Conservation (phyloP, 2,329 filamentous ascomycete genomes). For the Nigrospora osmanthi region DNA sequence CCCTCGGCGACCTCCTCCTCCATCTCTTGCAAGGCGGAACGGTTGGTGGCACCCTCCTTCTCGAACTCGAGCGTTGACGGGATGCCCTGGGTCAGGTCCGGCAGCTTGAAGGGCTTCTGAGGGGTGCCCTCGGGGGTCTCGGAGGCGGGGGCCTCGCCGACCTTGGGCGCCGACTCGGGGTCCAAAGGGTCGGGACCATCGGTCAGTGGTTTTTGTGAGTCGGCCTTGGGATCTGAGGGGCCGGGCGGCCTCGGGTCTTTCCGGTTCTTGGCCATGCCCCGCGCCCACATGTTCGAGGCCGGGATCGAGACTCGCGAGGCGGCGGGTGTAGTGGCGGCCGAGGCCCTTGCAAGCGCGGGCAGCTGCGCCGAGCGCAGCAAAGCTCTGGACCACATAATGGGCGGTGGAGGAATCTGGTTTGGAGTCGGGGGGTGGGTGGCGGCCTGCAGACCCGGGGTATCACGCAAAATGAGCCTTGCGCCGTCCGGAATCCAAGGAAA, state of each 20-base stretch:
- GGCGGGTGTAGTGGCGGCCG: conserved; percentile 10
- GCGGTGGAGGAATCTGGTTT: background rate
- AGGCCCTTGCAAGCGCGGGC: conserved; percentile 18
- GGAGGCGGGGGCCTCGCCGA: conserved; percentile 1
- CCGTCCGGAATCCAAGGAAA: too few species aligned
- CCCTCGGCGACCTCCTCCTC: conserved; percentile 32
- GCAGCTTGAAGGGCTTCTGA: conserved; percentile 48
- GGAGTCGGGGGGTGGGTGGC: too few species aligned
- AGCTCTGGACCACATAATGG: conserved; percentile 30
- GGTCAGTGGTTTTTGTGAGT: background rate
- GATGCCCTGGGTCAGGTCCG: conserved; percentile 89
- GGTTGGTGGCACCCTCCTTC: conserved; percentile 39
- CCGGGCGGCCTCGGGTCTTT: conserved; percentile 14
- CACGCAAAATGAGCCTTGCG: too few species aligned
- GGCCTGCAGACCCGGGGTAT: too few species aligned
- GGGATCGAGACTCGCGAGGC: conserved; percentile 22
- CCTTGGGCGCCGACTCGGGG: background rate
- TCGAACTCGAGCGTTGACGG: conserved; percentile 85
- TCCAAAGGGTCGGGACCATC: background rate
- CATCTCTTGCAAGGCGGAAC: conserved; percentile 25
- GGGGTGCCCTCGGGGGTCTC: conserved; percentile 27
- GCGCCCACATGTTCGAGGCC: conserved; percentile 28
- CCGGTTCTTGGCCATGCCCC: conserved; percentile 33
- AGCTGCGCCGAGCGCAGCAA: conserved; percentile 27
- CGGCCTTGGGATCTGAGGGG: conserved; percentile 1